Base-by-base conservation (phyloP, 768 basidiomycete genomes). In the Tylopilus vinaceipallidus region DNA sequence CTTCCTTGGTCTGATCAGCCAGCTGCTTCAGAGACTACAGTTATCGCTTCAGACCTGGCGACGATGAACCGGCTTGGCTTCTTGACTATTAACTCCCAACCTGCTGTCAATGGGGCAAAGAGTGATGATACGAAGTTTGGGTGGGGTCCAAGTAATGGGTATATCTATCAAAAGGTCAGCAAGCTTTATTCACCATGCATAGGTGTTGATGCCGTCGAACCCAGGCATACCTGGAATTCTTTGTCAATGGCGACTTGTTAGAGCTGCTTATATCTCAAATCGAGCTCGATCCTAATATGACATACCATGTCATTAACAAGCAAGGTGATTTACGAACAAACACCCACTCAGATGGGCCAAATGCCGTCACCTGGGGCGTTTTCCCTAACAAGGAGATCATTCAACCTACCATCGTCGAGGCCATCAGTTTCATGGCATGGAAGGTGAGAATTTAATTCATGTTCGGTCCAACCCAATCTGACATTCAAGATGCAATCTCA, bases 361-460 rank as follows among this genome's bases (percentile, higher is more conserved):
- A 97, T 60, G 95, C 95, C n/a, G 93, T 98, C 16, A 98, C 95
- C 2, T 98, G 95, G 95, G 95, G 95, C 55, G 91, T 97, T 9
- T 98, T 95, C 78, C 92, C 95, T 5, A 91, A 91, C 48, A 98
- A 98, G 69, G 95, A 97, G 74, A 90, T 97, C 58, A 73, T 95
- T 40, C 93, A 95, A 65, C 95, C 95, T 19, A 98, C 95, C 17
- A 92, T 97, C 53, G 95, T 98, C 19, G 95, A 98, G 67, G 91
- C 94, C 3, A 88, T 95, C 60, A 95, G 92, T 64, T 97, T 97
- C 77, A 95, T 95, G 89, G 94, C 94, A 14, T 97, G 94, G 94
- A 95, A 95, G 82, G 90, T 85, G 44, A 35, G 76, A 67, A 19
- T 43, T 42, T 3, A 16, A 42, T 27, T 9, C 17, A 2, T 42